A percentile compares a stretch with the other conserved stretches of the same genome.
These are phyloP conservation scores for Phlyctochytrium bullatum DNA, from an alignment of 192 early-diverging fungal genomes.

Conservation along the genomic window DNA sequence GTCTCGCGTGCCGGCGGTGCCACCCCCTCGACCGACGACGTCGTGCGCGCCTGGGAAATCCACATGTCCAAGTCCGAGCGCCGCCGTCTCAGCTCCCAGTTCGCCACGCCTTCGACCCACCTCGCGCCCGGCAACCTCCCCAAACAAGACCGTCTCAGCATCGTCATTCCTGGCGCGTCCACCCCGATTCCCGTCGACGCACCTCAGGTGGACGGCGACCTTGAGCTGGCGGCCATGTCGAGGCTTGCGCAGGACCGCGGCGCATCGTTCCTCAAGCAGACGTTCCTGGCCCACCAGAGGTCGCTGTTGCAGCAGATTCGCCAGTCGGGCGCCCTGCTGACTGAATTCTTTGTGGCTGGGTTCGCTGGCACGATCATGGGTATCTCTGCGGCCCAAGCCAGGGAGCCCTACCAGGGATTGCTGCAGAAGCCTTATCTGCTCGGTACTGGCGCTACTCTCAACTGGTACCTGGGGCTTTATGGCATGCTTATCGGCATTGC, in stretches of 20 bases:
- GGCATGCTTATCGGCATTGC: conserved; percentile 34
- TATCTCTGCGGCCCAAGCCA: background rate
- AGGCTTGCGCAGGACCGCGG: conserved; percentile 24
- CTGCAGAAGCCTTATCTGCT: background rate
- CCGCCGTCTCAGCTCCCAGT: background rate
- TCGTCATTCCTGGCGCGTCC: background rate
- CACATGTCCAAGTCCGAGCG: background rate
- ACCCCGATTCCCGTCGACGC: conserved; percentile 9
- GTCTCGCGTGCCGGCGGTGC: background rate
- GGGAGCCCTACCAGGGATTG: conserved; percentile 1
- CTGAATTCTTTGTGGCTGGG: conserved; percentile 40
- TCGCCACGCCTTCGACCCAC: background rate
- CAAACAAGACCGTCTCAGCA: background rate
- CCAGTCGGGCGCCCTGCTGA: conserved; percentile 13
- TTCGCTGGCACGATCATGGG: conserved; percentile 39
- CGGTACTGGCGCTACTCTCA: conserved; percentile 16
- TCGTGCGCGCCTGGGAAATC: conserved; percentile 17
- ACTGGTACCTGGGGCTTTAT: conserved; percentile 23
- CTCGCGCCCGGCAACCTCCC: background rate
- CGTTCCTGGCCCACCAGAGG: conserved; percentile 34
- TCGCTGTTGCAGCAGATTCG: conserved; percentile 35
- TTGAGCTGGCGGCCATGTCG: conserved; percentile 11
- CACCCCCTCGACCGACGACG: background rate
- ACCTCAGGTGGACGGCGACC: too few species aligned
- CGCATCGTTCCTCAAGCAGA: conserved; percentile 29